Evolutionary conservation across 2,329 filamentous ascomycete genomes (phyloP).

Genomic region (Aspergillus tanneri): DNA sequence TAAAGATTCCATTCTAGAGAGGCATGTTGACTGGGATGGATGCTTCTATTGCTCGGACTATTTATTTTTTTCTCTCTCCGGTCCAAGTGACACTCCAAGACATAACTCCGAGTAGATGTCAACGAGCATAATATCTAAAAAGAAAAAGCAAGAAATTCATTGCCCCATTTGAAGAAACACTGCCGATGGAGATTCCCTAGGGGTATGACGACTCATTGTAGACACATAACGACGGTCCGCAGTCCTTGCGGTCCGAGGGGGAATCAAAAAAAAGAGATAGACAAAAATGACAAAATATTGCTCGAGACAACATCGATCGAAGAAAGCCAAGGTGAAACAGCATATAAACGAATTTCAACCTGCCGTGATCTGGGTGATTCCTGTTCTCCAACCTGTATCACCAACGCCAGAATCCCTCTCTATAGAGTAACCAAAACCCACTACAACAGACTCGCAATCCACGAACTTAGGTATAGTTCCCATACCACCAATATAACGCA

Average conservation of each 20-base stretch:
- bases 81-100: no score
- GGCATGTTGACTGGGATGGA: no score
- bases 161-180: slow-evolving; percentile 8
- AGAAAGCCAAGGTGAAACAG: slow-evolving; percentile 2
- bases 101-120: not conserved
- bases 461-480: not conserved
- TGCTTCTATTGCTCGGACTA: no score
- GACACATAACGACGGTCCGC: slow-evolving; percentile 16
- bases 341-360: slow-evolving; percentile 11
- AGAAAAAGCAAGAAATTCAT: not conserved
- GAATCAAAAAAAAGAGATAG: slow-evolving; percentile 9
- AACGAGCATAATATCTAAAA: slow-evolving; percentile 1
- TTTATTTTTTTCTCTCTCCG: no score
- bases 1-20: no score
- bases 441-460: not conserved
- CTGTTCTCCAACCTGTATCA: slow-evolving; percentile 18
- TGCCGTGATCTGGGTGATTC: slow-evolving; percentile 7
- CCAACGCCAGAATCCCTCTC: slow-evolving; percentile 29
- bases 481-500: not conserved
- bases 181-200: slow-evolving; percentile 13
- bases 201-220: slow-evolving; percentile 27
- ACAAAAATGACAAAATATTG: slow-evolving; percentile 5
- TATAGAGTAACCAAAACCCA: slow-evolving; percentile 11
- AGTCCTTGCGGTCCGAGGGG: slow-evolving; percentile 3
- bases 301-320: not conserved